Evolutionary conservation across 306 rosid species (phyloP).

Genomic region (barrel medic (Medicago truncatula)): DNA sequence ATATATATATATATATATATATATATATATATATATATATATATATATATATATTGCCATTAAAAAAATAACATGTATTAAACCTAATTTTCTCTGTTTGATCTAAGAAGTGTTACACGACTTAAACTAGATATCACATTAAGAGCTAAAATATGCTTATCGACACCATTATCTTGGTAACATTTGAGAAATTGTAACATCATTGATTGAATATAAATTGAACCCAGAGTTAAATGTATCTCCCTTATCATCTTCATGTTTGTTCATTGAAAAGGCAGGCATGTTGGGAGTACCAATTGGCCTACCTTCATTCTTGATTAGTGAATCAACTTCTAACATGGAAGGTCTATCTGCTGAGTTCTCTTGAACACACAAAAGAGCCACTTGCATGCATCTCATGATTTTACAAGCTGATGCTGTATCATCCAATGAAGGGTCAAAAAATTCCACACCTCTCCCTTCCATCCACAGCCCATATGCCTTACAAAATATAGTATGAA

Average conservation of each 20-base stretch:
- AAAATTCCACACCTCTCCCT: slow-evolving; percentile 54
- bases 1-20: no score
- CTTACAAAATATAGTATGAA: not conserved
- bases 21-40: no score
- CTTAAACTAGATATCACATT: not conserved
- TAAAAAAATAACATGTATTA: no score
- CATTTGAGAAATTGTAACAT: slow-evolving; percentile 53
- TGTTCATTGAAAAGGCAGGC: slow-evolving; percentile 53
- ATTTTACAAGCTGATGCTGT: slow-evolving; percentile 50
- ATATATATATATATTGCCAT: no score
- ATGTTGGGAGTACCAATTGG: slow-evolving; percentile 50
- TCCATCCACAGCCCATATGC: slow-evolving; percentile 65
- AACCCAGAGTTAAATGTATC: slow-evolving; percentile 14
- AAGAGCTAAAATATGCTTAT: not conserved
- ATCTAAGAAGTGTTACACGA: no score
- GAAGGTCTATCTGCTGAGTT: slow-evolving; percentile 64
- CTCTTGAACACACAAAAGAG: slow-evolving; percentile 69
- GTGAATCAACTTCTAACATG: slow-evolving; percentile 62
- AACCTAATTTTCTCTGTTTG: no score
- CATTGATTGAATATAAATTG: slow-evolving; percentile 45
- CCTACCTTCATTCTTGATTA: slow-evolving; percentile 53
- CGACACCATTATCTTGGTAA: slow-evolving; percentile 47
- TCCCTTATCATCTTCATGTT: slow-evolving; percentile 14
- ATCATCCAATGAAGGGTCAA: slow-evolving; percentile 62
- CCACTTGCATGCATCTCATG: slow-evolving; percentile 69